phyloP scores from a whole-genome alignment of 768 basidiomycete species.

The Krasilnikovozyma curviuscula region DNA sequence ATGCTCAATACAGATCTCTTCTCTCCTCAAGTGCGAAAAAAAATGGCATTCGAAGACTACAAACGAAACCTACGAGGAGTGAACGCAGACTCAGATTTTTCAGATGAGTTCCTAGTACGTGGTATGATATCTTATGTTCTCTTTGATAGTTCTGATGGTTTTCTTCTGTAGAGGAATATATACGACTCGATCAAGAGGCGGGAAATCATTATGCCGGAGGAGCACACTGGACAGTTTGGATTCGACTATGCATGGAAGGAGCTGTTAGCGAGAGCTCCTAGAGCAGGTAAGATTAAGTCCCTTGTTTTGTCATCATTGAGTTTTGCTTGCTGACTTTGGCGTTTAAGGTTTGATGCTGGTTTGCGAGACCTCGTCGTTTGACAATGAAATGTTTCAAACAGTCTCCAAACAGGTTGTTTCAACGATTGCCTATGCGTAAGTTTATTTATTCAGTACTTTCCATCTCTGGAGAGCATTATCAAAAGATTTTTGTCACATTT shows the following conservation, averaged over 20 bases:
- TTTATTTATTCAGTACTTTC: not conserved
- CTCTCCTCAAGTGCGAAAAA: slow-evolving; percentile 79
- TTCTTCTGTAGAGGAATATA: slow-evolving; percentile 45
- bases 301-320: not conserved
- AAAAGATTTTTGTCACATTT: not conserved
- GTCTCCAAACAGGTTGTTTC: slow-evolving; percentile 84
- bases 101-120: slow-evolving; percentile 61
- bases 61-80: slow-evolving; percentile 78
- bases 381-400: slow-evolving; percentile 81
- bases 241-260: slow-evolving; percentile 99
- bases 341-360: slow-evolving; percentile 40
- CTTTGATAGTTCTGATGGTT: not conserved
- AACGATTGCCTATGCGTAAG: slow-evolving; percentile 65
- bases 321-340: not conserved
- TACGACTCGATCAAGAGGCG: slow-evolving; percentile 85
- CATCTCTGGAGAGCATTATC: not conserved
- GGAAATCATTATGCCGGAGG: slow-evolving; percentile 94
- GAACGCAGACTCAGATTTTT: slow-evolving; percentile 66
- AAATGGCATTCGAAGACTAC: slow-evolving; percentile 93
- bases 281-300: slow-evolving; percentile 40
- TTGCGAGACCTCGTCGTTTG: slow-evolving; percentile 62
- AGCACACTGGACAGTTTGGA: slow-evolving; percentile 85
- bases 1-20: slow-evolving; percentile 96
- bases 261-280: slow-evolving; percentile 56
- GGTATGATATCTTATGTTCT: not conserved